These are phyloP conservation scores for Microdochium trichocladiopsis DNA, from an alignment of 2,329 filamentous ascomycete species.

Conservation along the genomic window DNA sequence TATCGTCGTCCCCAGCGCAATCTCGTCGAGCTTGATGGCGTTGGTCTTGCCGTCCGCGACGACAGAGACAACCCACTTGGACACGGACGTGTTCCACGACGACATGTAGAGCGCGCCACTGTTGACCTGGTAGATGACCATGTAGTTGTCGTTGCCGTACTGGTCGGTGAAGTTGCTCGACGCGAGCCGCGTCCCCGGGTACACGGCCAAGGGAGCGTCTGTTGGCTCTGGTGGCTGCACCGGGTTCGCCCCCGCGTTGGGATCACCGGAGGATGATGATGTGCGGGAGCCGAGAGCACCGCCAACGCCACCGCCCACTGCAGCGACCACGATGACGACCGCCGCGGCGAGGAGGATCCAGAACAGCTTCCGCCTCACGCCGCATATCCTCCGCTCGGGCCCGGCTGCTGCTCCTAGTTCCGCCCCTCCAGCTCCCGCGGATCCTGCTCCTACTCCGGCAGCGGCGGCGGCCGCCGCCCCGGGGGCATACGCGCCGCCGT, in stretches of 20 bases:
- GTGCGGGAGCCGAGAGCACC: constrained; percentile 3
- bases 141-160: constrained; percentile 14
- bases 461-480: constrained; percentile 3
- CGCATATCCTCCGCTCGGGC: constrained; percentile 8
- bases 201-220: constrained; percentile 1
- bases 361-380: constrained; percentile 9
- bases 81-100: constrained; percentile 16
- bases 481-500: constrained; percentile 7
- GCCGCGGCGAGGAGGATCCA: constrained; percentile 6
- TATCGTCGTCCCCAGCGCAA: constrained; percentile 10
- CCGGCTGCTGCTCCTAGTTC: not conserved
- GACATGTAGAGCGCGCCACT: constrained; percentile 16
- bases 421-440: not conserved
- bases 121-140: constrained; percentile 18
- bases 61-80: constrained; percentile 16
- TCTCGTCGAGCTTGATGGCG: constrained; percentile 8
- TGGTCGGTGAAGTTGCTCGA: constrained; percentile 18
- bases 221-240: not conserved
- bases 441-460: not conserved
- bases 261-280: not conserved
- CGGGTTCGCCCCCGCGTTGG: not conserved
- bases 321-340: constrained; percentile 5
- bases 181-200: constrained; percentile 12
- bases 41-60: constrained; percentile 14
- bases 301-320: constrained; percentile 9